Conservation (phyloP, 352 stramenopile species). For the Thalassiosira exigua region DNA sequence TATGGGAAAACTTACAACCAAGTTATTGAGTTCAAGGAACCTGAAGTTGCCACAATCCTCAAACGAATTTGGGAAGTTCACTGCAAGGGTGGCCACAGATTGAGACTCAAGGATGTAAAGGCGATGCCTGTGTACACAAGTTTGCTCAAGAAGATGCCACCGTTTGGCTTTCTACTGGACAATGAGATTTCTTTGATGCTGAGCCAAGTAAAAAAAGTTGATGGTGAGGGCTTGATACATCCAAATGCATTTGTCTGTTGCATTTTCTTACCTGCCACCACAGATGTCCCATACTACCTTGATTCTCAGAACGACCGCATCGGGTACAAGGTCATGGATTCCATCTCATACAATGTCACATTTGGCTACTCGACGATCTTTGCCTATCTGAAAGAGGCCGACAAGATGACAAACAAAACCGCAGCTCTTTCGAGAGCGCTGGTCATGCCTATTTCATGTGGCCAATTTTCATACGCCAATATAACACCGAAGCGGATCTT, state of each 20-base stretch:
- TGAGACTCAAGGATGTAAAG: slow-evolving; percentile 61
- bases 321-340: slow-evolving; percentile 78
- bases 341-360: slow-evolving; percentile 64
- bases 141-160: slow-evolving; percentile 54
- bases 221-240: too few relatives aligned
- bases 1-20: slow-evolving; percentile 75
- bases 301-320: slow-evolving; percentile 63
- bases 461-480: slow-evolving; percentile 79
- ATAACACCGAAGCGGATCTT: slow-evolving; percentile 70
- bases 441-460: slow-evolving; percentile 69
- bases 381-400: slow-evolving; percentile 71
- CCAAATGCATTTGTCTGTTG: too few relatives aligned
- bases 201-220: slow-evolving; percentile 57
- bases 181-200: slow-evolving; percentile 75
- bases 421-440: slow-evolving; percentile 50
- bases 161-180: slow-evolving; percentile 65
- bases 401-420: slow-evolving; percentile 54
- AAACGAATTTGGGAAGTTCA: slow-evolving; percentile 64
- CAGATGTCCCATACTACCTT: slow-evolving; percentile 68
- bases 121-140: slow-evolving; percentile 52
- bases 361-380: slow-evolving; percentile 77
- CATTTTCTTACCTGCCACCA: too few relatives aligned
- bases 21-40: slow-evolving; percentile 52
- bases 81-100: slow-evolving; percentile 29
- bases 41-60: slow-evolving; percentile 55